Evolutionary conservation across 2,329 filamentous ascomycete species (phyloP).

Genomic region (Chaetothyriales sp.): DNA sequence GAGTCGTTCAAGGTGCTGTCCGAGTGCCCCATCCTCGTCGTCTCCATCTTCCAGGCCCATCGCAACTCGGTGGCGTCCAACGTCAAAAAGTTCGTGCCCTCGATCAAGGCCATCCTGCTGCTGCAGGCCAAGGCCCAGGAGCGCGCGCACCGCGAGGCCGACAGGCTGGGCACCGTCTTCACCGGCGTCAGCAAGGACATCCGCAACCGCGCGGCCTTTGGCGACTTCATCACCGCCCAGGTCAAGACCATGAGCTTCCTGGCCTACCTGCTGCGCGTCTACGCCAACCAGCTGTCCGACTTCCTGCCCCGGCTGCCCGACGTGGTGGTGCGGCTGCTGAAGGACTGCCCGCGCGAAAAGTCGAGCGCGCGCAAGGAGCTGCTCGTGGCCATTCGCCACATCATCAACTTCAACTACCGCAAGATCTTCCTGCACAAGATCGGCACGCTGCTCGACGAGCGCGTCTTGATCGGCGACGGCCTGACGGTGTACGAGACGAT

Average conservation of each 20-base stretch:
- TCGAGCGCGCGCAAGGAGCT: conserved; percentile 89
- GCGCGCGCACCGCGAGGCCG: conserved; percentile 77
- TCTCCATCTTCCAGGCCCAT: conserved; percentile 94
- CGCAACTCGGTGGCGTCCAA: conserved; percentile 65
- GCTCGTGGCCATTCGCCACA: conserved; percentile 89
- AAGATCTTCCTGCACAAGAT: conserved; percentile 92
- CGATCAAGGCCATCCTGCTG: conserved; percentile 80
- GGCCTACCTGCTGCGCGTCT: conserved; percentile 79
- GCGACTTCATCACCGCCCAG: conserved; percentile 93
- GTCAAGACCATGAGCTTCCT: conserved; percentile 99
- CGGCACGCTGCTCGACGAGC: conserved; percentile 84
- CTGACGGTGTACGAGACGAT: conserved; percentile 95
- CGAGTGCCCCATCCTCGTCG: conserved; percentile 96
- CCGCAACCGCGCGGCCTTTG: conserved; percentile 84
- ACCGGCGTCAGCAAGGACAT: conserved; percentile 88
- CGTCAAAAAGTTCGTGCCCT: conserved; percentile 79
- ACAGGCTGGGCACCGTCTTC: conserved; percentile 65
- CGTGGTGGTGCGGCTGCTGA: conserved; percentile 78
- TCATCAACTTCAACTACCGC: conserved; percentile 97
- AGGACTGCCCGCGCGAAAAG: conserved; percentile 90
- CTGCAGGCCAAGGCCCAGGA: conserved; percentile 88
- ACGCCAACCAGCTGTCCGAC: conserved; percentile 73
- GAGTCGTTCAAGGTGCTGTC: conserved; percentile 97
- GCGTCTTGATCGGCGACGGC: conserved; percentile 87
- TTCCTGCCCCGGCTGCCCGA: conserved; percentile 75